Evolutionary conservation across 108 stramenopile species (phyloP).

Genomic region (Aureococcus anophagefferens): DNA sequence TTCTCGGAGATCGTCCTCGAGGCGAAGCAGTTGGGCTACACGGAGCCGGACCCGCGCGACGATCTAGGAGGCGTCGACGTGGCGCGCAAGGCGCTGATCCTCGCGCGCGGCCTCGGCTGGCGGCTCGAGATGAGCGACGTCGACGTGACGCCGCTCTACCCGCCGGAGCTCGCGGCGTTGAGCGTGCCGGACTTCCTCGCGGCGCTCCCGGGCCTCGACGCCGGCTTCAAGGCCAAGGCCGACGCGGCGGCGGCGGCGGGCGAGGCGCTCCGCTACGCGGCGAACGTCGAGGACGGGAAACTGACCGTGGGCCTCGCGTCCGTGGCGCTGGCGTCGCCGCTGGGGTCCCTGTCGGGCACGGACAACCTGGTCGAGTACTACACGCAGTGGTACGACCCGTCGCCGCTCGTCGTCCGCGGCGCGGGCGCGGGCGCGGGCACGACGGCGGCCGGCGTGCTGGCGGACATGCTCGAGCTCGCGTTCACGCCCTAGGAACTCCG

Average conservation of each 20-base stretch:
- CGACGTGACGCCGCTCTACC: constrained; percentile 41
- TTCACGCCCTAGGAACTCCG: no score
- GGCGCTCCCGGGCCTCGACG: constrained; percentile 31
- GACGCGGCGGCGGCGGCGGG: constrained; percentile 28
- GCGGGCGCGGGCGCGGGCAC: constrained; percentile 51
- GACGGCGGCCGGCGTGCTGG: constrained; percentile 47
- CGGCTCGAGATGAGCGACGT: constrained; percentile 31
- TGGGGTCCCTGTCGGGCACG: constrained; percentile 42
- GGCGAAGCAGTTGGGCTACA: constrained; percentile 47
- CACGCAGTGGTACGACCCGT: constrained; percentile 38
- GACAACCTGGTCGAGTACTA: constrained; percentile 50
- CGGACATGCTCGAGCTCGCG: constrained; percentile 32
- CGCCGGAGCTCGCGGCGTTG: constrained; percentile 28
- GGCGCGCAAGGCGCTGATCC: constrained; percentile 50
- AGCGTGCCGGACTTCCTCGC: constrained; percentile 46
- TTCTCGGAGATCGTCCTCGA: constrained; percentile 39
- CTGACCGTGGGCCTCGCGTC: constrained; percentile 31
- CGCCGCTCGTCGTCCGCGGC: constrained; percentile 46
- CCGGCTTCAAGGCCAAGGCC: constrained; percentile 27
- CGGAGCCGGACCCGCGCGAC: constrained; percentile 48
- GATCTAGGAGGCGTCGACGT: constrained; percentile 54
- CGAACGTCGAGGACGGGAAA: constrained; percentile 38
- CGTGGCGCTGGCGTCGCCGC: constrained; percentile 6
- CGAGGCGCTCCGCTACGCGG: constrained; percentile 48
- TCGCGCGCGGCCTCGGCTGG: constrained; percentile 42